Base-by-base conservation (phyloP, 495 filamentous ascomycete genomes). In the Aspergillus leporis region DNA sequence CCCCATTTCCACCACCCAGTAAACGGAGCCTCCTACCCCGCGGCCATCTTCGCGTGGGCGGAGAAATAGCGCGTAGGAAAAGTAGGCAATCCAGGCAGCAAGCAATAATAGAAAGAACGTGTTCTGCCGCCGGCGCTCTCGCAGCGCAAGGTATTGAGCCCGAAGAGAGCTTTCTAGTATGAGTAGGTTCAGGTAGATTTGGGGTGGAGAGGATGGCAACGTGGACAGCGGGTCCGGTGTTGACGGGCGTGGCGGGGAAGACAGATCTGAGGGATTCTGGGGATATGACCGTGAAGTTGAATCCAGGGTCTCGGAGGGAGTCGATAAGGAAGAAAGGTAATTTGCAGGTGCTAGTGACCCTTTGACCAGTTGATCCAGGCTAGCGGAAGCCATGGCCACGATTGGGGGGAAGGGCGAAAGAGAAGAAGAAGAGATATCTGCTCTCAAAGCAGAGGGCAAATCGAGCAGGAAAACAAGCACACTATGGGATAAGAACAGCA, bases 171-270 rank as follows among this genome's bases (percentile, higher is more conserved):
- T 91, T 73, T 99, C 94, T 69, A 99, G 88, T 65, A 99, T 93
- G 53, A 99, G 81, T 38, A 99, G 89, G 71, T 99, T 99, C 64
- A 98, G 84, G 77, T 98, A 99, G 66, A 98, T 97, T 76, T 97
- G 95, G n/a, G 91, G 91, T 69, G 90, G 93, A 30, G 93, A 91
- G 60, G 89, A 93, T 12, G 94, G 93, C 30, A 95, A 84, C 41
- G 86, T 83, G 56, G 87, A 87, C 49, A 92, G 80, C 40, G 93
- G 93, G 71, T 97, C 90, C 64, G 73, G 82, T 59, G 71, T 82
- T 73, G 74, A 68, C 57, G 68, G 65, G 52, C 73, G 71, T 55
- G 73, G 66, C 48, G 76, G 53, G 62, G 76, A 68, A 49, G 74
- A 69, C 5, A 74, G 67, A 38, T 63, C 62, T 38, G 72, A 58